phyloP scores from a whole-genome alignment of 176 grass and related monocot genomes.

The Hordeum marinum region DNA sequence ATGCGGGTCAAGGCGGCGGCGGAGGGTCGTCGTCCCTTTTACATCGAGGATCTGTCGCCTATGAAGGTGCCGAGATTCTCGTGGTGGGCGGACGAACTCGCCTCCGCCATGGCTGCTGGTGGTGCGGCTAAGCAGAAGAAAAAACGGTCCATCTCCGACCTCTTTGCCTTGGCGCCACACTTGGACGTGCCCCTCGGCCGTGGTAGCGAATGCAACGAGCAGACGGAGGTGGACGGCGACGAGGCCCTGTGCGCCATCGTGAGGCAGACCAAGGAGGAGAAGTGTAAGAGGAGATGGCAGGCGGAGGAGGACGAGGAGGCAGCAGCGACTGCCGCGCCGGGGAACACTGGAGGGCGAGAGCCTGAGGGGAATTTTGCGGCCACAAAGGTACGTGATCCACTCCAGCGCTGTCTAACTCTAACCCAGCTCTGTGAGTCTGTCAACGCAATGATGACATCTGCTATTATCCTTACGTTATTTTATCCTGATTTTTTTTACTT shows the following conservation, averaged over 20 bases:
- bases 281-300: not conserved
- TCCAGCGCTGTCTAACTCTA: too few relatives aligned
- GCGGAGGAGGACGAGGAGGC: not conserved
- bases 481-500: conserved; percentile 1
- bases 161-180: conserved; percentile 45
- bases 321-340: not conserved
- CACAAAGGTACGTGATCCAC: conserved; percentile 46
- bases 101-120: not conserved
- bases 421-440: not conserved
- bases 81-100: conserved; percentile 59
- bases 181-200: not conserved
- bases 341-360: not conserved
- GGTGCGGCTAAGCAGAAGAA: conserved; percentile 35
- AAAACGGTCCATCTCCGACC: conserved; percentile 55
- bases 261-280: conserved; percentile 11
- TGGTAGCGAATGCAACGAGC: not conserved
- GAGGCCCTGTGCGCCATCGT: conserved; percentile 23
- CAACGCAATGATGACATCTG: conserved; percentile 17
- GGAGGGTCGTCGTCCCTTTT: not conserved
- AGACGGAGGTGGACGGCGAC: not conserved
- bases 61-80: conserved; percentile 36
- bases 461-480: not conserved
- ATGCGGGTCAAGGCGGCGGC: not conserved
- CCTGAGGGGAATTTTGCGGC: conserved; percentile 23
- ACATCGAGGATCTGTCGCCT: conserved; percentile 24